Evolutionary conservation across 441 rosid genomes (phyloP).

Genomic region (Eruca vesicaria): DNA sequence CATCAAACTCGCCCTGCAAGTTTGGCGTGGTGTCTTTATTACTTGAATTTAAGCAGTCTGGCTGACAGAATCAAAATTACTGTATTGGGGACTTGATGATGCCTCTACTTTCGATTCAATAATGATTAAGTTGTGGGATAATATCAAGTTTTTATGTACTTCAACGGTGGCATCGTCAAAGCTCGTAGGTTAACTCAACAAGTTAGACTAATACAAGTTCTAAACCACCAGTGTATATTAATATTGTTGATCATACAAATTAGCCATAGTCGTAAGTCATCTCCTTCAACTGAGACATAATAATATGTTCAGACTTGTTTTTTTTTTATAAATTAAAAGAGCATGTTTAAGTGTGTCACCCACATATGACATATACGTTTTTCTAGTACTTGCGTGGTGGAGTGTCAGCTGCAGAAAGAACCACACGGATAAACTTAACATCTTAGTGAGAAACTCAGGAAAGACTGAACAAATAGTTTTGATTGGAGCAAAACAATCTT

Average conservation of each 20-base stretch:
- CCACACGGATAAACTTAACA: conserved; percentile 72
- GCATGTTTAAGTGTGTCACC: background rate
- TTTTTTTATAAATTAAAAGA: too few species aligned
- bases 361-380: background rate
- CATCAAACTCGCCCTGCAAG: background rate
- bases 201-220: too few species aligned
- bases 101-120: background rate
- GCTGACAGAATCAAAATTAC: background rate
- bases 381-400: conserved; percentile 73
- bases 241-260: too few species aligned
- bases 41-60: background rate
- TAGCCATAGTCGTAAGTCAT: conserved; percentile 71
- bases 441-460: conserved; percentile 72
- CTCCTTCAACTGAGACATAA: conserved; percentile 72
- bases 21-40: background rate
- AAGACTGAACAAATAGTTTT: conserved; percentile 71
- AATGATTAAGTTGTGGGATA: background rate
- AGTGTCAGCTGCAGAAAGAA: conserved; percentile 88
- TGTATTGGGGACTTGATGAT: background rate
- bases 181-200: background rate
- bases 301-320: too few species aligned
- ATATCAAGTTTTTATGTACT: too few species aligned
- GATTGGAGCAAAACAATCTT: background rate
- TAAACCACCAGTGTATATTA: too few species aligned
- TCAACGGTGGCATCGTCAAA: too few species aligned